Base-by-base conservation (phyloP, 2,329 filamentous ascomycete species). In the Xylariaceae sp. region DNA sequence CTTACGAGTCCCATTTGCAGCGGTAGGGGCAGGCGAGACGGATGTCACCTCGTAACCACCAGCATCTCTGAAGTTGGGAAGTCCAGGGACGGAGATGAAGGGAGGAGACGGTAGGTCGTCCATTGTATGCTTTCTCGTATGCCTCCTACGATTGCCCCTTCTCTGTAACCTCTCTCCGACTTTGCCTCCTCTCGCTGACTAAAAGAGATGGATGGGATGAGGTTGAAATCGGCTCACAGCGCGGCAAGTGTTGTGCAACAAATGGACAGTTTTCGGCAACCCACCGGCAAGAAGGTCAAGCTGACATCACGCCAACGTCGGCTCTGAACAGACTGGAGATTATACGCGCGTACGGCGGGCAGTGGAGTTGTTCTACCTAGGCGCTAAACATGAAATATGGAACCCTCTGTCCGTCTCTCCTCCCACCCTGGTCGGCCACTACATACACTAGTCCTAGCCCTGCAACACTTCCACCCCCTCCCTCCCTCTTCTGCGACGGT, bases 21-120 rank as follows among this genome's bases (percentile, higher is more conserved):
- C 51, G 34, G 45, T 11, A 6, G 55, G 57, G 67, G 8, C 18
- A 4, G 61, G 48, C 49, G 57, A 60, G 37, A 58, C 56, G 68
- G 18, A 66, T 30, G 71, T 59, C 51, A 82, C 69, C 8, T 79
- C 75, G 64, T 86, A 84, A 50, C 84, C 84, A 63, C 86, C 86
- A 30, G 88, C 75, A 69, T 89, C 86, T 57, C 88, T 81, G 69
- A 90, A 86, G 73, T 91, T 90, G 62, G 77, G 78, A 41, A 90
- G 78, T 17, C 86, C 86, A 2, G 78, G 74, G 39, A 88, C 75
- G 56, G 69, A 58, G 59, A 79, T 66, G 66, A 84, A 84, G 8
- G 81, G 81, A 13, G 79, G 78, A 2, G 68, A 72, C 3, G 67
- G 68, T 11, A 68, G 61, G 9, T 30, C 23, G 3, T 39, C 15